These are phyloP conservation scores for Nicotiana noctiflora DNA, from an alignment of 257 asterid genomes.

Conservation along the genomic window DNA sequence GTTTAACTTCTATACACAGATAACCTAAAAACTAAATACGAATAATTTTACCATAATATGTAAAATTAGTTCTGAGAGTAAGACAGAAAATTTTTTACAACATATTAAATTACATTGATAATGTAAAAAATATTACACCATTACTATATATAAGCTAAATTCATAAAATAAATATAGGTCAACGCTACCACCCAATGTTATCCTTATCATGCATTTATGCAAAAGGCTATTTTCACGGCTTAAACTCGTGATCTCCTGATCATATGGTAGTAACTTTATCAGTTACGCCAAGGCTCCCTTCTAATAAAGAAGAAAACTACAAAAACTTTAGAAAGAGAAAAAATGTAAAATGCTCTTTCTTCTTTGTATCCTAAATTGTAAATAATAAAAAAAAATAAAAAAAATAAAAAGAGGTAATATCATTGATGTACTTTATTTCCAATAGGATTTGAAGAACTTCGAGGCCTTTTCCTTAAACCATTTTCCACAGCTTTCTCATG, in stretches of 20 bases:
- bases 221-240: too few relatives aligned
- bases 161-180: neutral
- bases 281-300: too few relatives aligned
- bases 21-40: too few relatives aligned
- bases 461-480: constrained; percentile 35
- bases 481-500: constrained; percentile 36
- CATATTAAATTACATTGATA: too few relatives aligned
- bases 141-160: too few relatives aligned
- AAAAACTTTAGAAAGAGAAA: constrained; percentile 11
- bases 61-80: too few relatives aligned
- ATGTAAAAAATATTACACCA: too few relatives aligned
- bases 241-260: too few relatives aligned
- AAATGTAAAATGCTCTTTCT: constrained; percentile 12
- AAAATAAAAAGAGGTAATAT: neutral
- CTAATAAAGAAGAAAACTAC: neutral
- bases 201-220: neutral
- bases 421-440: constrained; percentile 29
- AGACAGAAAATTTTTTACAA: too few relatives aligned
- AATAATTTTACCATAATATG: too few relatives aligned
- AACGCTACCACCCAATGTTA: neutral
- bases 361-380: constrained; percentile 8
- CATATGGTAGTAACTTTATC: too few relatives aligned
- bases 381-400: neutral
- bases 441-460: constrained; percentile 50
- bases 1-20: too few relatives aligned